Conservation (phyloP, 2,329 filamentous ascomycete species). For the Sphaerulina musiva region DNA sequence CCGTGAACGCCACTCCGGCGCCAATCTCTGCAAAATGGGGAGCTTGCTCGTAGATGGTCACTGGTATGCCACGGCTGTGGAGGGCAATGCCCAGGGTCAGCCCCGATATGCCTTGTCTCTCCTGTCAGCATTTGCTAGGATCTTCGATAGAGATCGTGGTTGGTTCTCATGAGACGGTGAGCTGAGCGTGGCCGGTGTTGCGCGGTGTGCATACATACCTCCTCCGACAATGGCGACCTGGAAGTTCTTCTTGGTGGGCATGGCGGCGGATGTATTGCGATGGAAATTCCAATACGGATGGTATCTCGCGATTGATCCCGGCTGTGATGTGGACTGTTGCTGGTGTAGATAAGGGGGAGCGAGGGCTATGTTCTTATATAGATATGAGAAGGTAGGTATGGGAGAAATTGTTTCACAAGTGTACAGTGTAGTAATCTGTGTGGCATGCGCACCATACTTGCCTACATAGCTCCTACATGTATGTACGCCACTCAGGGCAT, state of each 20-base stretch:
- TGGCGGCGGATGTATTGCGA: not conserved
- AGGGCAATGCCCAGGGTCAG: slow-evolving; percentile 51
- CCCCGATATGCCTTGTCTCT: slow-evolving; percentile 47
- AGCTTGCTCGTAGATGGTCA: slow-evolving; percentile 53
- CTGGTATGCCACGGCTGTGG: slow-evolving; percentile 36
- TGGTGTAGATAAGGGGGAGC: too few relatives aligned
- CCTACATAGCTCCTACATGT: too few relatives aligned
- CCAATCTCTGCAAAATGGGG: slow-evolving; percentile 52
- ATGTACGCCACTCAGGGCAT: too few relatives aligned
- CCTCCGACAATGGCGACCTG: slow-evolving; percentile 22
- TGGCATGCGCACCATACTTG: too few relatives aligned
- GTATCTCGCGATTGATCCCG: too few relatives aligned
- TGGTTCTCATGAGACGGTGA: not conserved
- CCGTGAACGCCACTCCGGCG: slow-evolving; percentile 52
- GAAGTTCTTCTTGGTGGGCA: slow-evolving; percentile 19
- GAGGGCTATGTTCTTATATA: too few relatives aligned
- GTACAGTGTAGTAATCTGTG: not conserved
- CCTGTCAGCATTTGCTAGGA: not conserved
- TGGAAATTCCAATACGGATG: not conserved
- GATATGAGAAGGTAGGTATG: too few relatives aligned
- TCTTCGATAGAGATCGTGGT: not conserved
- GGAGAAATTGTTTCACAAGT: not conserved
- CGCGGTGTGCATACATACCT: slow-evolving; percentile 11
- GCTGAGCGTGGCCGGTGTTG: too few relatives aligned
- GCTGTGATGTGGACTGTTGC: too few relatives aligned